These are phyloP conservation scores for Lecanicillium sp. DNA, from an alignment of 2,329 filamentous ascomycete species.

Conservation along the genomic window DNA sequence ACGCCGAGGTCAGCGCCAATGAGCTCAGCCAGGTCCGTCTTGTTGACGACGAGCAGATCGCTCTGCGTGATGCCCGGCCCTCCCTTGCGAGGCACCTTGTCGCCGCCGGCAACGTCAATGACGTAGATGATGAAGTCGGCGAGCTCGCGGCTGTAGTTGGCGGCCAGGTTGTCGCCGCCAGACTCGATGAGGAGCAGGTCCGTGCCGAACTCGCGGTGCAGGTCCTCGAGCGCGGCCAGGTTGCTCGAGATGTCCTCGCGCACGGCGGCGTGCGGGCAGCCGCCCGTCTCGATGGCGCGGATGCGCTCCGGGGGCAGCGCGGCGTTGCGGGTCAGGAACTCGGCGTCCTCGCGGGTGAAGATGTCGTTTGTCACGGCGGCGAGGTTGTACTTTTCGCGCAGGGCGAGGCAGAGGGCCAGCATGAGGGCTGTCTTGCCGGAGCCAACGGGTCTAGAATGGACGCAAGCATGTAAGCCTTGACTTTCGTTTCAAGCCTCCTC, in stretches of 20 bases:
- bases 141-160: conserved; percentile 91
- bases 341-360: conserved; percentile 96
- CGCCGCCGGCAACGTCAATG: conserved; percentile 91
- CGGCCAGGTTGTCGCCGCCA: conserved; percentile 92
- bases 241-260: conserved; percentile 95
- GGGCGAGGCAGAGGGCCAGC: conserved; percentile 80
- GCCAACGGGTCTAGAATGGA: conserved; percentile 67
- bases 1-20: conserved; percentile 85
- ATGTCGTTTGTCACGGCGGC: conserved; percentile 98
- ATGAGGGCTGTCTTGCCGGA: conserved; percentile 97
- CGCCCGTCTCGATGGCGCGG: conserved; percentile 93
- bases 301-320: conserved; percentile 80
- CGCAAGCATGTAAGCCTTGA: conserved; percentile 10
- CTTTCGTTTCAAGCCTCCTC: background rate
- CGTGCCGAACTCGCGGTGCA: conserved; percentile 70
- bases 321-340: conserved; percentile 83
- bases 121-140: conserved; percentile 99
- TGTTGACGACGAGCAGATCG: conserved; percentile 90
- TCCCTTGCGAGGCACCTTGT: conserved; percentile 94
- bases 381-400: conserved; percentile 75
- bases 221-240: conserved; percentile 81
- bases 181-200: conserved; percentile 91
- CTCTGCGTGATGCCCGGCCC: conserved; percentile 96
- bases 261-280: conserved; percentile 93
- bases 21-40: conserved; percentile 87